These are phyloP conservation scores for Trifolium fragiferum DNA, from an alignment of 306 rosid species.

Conservation along the genomic window DNA sequence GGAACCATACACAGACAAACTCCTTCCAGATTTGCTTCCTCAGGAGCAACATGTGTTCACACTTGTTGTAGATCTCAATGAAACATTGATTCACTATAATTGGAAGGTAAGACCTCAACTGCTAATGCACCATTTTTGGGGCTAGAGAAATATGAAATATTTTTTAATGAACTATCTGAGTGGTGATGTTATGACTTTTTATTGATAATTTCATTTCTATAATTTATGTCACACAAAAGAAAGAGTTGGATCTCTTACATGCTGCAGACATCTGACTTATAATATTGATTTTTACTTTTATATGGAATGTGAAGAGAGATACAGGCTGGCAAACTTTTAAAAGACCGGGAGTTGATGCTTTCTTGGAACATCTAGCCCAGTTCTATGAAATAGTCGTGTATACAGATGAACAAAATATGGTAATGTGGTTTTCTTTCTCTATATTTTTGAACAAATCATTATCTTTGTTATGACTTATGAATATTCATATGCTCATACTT, in stretches of 20 bases:
- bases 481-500: slow-evolving; percentile 34
- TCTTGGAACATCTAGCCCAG: slow-evolving; percentile 93
- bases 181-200: neutral
- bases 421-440: slow-evolving; percentile 44
- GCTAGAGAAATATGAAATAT: neutral
- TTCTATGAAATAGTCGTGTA: slow-evolving; percentile 84
- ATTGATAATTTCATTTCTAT: slow-evolving; percentile 13
- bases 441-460: slow-evolving; percentile 27
- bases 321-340: slow-evolving; percentile 97
- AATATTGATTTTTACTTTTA: slow-evolving; percentile 37
- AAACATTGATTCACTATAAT: slow-evolving; percentile 82
- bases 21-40: slow-evolving; percentile 97
- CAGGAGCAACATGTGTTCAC: slow-evolving; percentile 83
- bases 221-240: slow-evolving; percentile 11
- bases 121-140: neutral
- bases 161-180: neutral
- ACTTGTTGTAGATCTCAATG: slow-evolving; percentile 94
- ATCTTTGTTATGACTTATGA: neutral
- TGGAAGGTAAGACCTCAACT: slow-evolving; percentile 77
- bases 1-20: slow-evolving; percentile 90
- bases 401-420: slow-evolving; percentile 90
- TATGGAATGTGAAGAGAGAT: slow-evolving; percentile 72
- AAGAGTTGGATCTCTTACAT: slow-evolving; percentile 18
- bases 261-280: slow-evolving; percentile 27
- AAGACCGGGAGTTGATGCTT: slow-evolving; percentile 98